These are phyloP conservation scores for Hortiboletus rubellus DNA, from an alignment of 1,284 basidiomycete species.

Conservation along the genomic window DNA sequence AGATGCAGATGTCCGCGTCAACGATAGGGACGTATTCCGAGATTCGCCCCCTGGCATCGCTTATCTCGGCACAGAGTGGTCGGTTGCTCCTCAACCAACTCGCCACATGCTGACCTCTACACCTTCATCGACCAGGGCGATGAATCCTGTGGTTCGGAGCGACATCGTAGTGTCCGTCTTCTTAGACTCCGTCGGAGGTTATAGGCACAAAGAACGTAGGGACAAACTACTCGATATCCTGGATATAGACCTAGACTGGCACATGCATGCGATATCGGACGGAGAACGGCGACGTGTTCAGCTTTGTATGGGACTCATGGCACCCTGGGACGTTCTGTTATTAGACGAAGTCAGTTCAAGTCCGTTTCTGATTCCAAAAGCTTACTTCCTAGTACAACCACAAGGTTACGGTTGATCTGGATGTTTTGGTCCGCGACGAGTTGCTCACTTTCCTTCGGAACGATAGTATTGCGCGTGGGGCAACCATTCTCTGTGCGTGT, in stretches of 20 bases:
- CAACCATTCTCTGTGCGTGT: conserved; percentile 85
- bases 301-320: conserved; percentile 96
- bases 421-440: conserved; percentile 93
- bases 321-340: conserved; percentile 89
- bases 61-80: conserved; percentile 93
- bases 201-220: conserved; percentile 87
- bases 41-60: conserved; percentile 74
- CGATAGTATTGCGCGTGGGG: conserved; percentile 80
- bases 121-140: conserved; percentile 60
- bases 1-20: conserved; percentile 68
- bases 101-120: not conserved
- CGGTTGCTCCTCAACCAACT: conserved; percentile 22
- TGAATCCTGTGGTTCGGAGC: conserved; percentile 93
- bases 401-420: conserved; percentile 96
- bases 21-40: conserved; percentile 84
- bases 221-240: conserved; percentile 88
- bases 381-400: conserved; percentile 1
- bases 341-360: conserved; percentile 77
- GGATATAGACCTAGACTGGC: conserved; percentile 94
- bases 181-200: conserved; percentile 94
- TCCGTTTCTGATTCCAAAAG: not conserved
- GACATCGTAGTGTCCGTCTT: conserved; percentile 91
- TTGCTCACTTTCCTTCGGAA: conserved; percentile 84
- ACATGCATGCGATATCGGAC: conserved; percentile 92
- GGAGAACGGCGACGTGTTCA: conserved; percentile 95